These are phyloP conservation scores for Podospora didyma DNA, from an alignment of 495 filamentous ascomycete genomes.

Conservation along the genomic window DNA sequence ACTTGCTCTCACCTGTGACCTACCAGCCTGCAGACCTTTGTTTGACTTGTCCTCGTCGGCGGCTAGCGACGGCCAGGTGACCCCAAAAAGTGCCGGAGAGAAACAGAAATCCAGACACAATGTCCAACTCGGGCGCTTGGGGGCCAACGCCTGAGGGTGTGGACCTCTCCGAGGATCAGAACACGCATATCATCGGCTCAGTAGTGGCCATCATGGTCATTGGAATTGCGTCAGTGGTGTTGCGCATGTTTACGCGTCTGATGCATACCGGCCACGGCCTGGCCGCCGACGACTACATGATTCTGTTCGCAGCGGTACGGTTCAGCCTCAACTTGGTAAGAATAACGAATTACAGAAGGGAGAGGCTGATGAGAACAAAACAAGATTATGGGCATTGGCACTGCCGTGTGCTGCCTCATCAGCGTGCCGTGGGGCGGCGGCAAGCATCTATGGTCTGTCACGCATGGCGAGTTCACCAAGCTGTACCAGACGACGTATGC, in stretches of 20 bases:
- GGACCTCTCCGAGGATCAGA: constrained; percentile 16
- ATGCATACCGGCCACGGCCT: constrained; percentile 14
- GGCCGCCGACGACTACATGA: constrained; percentile 18
- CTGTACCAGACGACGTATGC: constrained; percentile 21
- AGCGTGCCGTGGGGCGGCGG: constrained; percentile 17
- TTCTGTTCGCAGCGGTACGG: constrained; percentile 15
- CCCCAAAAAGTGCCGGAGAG: too few relatives aligned
- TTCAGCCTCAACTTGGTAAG: not conserved
- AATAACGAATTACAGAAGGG: not conserved
- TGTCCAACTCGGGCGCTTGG: constrained; percentile 17
- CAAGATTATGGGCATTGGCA: constrained; percentile 17
- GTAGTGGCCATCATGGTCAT: constrained; percentile 18
- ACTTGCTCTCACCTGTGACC: too few relatives aligned
- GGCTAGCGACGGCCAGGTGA: too few relatives aligned
- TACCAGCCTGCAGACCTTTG: too few relatives aligned
- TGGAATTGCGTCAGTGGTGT: constrained; percentile 10
- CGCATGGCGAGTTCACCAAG: constrained; percentile 14
- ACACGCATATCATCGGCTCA: constrained; percentile 14
- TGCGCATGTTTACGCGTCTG: constrained; percentile 12
- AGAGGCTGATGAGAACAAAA: not conserved
- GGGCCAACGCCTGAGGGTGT: constrained; percentile 11
- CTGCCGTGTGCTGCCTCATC: constrained; percentile 18
- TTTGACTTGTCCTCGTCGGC: too few relatives aligned
- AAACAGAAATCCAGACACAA: too few relatives aligned
- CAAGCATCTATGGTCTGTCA: constrained; percentile 19